Evolutionary conservation across 2,329 filamentous ascomycete genomes (phyloP), one percentile per base, ranked within the genome.

Genomic region (Aspergillus hortae): DNA sequence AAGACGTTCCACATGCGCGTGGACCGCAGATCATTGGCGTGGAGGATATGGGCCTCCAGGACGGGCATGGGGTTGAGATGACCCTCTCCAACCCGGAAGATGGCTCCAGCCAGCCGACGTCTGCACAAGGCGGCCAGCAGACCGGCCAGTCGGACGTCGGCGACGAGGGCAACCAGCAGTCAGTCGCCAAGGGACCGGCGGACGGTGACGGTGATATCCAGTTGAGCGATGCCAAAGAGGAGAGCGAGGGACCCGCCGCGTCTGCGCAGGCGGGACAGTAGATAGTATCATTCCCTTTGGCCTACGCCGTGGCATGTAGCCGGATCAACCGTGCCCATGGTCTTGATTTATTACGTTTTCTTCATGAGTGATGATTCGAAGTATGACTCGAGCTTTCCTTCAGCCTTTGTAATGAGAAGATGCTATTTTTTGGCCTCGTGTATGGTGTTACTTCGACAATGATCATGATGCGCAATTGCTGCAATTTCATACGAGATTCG

Each of bases 21-120:
- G 92, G 92, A 0, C 94, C 94, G 0, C 84, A 90, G 27, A 81
- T 90, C 60, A 88, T 97, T 46, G 92, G 92, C 4, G 84, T 91
- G 53, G 85, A 89, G 61, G 94, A 99, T 67, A 88, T 90, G 58
- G 94, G 94, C 0, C 85, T 89, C 9, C 92, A 89, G 70, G 74
- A 71, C 49, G 75, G 75, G n/a, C 71, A 72, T 51, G 73, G 73
- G 2, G 64, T 77, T n/a, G 64, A 75, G 53, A 67, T 77, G 67
- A 65, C 62, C 3, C 67, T 76, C 46, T 51, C 55, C 4, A 49
- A 58, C 15, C 54, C 52, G 7, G 58, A 60, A 27, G 56, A 58
- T 7, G 54, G 48, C 11, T 38, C 38, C 10, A 47, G 47, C 44
- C 36, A 23, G 48, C 35, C 33, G 21, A 27, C 55, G n/a, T 41